Conservation (phyloP, 495 filamentous ascomycete genomes). For the Niebla homalea region DNA sequence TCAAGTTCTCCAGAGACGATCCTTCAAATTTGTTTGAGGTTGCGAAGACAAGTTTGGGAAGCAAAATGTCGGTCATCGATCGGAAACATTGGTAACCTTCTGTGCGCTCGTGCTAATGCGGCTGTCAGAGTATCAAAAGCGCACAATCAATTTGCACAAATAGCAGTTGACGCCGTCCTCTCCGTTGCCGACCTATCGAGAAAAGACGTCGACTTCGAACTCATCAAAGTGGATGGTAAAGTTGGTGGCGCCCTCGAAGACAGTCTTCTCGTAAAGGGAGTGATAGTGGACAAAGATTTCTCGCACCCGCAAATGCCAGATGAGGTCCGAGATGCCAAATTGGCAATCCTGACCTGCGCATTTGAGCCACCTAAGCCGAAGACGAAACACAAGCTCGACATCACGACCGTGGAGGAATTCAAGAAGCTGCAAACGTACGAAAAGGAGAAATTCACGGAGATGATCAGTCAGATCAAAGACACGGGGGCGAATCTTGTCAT, state of each 20-base stretch:
- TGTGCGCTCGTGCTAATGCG: slow-evolving; percentile 16
- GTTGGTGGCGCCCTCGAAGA: slow-evolving; percentile 93
- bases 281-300: slow-evolving; percentile 99
- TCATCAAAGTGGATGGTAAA: slow-evolving; percentile 99
- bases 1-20: slow-evolving; percentile 66
- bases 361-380: slow-evolving; percentile 99
- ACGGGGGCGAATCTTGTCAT: slow-evolving; percentile 96
- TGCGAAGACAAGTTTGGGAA: slow-evolving; percentile 89
- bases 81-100: background rate
- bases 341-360: slow-evolving; percentile 94
- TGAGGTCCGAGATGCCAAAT: slow-evolving; percentile 84
- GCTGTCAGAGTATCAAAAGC: slow-evolving; percentile 74
- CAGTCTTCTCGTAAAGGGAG: slow-evolving; percentile 85
- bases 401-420: slow-evolving; percentile 94
- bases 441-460: slow-evolving; percentile 88
- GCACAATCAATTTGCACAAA: slow-evolving; percentile 94
- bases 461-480: slow-evolving; percentile 96
- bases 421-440: slow-evolving; percentile 94
- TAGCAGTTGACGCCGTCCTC: slow-evolving; percentile 91
- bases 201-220: slow-evolving; percentile 96
- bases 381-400: slow-evolving; percentile 99
- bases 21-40: slow-evolving; percentile 80
- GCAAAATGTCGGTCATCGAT: slow-evolving; percentile 59
- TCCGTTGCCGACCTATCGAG: slow-evolving; percentile 92
- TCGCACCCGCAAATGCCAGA: slow-evolving; percentile 98